Evolutionary conservation across 495 filamentous ascomycete species (phyloP).

Genomic region (Niebla homalea): DNA sequence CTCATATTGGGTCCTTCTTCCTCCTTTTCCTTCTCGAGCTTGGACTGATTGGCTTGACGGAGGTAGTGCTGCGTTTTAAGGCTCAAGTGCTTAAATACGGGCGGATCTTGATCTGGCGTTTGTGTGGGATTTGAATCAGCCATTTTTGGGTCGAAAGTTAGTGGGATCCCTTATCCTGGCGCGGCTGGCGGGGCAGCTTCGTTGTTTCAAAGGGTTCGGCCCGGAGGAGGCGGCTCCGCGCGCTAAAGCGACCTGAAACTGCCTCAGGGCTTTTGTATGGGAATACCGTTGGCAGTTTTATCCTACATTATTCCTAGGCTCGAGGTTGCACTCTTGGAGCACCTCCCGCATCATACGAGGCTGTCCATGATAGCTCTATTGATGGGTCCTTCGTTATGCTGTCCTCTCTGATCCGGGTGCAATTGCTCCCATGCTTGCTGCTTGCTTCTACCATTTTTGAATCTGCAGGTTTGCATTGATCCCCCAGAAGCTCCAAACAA

Average conservation of each 20-base stretch:
- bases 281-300: neutral
- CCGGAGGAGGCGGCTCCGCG: neutral
- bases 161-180: neutral
- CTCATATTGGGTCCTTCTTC: constrained; percentile 48
- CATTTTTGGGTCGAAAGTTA: constrained; percentile 7
- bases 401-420: constrained; percentile 40
- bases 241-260: neutral
- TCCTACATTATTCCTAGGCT: too few species aligned
- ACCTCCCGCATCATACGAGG: too few species aligned
- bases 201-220: neutral
- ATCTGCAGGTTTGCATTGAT: constrained; percentile 33
- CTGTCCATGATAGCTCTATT: neutral
- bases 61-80: constrained; percentile 34
- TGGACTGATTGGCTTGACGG: constrained; percentile 23
- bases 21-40: constrained; percentile 23
- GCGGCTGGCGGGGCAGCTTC: neutral
- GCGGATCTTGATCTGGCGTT: constrained; percentile 24
- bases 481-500: neutral
- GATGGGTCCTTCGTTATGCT: neutral
- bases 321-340: too few species aligned
- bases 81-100: constrained; percentile 33
- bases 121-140: constrained; percentile 13
- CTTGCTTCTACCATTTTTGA: constrained; percentile 31
- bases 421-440: constrained; percentile 35
- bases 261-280: neutral